Base-by-base conservation (phyloP, 345 rosid genomes). In the Brassica cretica region DNA sequence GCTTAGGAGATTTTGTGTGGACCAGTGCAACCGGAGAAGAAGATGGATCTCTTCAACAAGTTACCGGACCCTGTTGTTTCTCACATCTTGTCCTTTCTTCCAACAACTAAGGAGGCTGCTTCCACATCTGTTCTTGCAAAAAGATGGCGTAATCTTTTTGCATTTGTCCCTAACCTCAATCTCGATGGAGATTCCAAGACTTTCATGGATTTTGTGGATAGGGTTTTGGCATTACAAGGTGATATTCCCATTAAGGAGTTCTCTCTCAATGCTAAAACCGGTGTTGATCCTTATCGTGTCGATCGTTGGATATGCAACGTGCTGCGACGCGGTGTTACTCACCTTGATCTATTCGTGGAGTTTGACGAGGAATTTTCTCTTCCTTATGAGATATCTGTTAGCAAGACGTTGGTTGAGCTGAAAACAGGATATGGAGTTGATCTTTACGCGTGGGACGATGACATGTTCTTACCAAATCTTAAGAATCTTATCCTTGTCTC, bases 231-330 rank as follows among this genome's bases (percentile, higher is more conserved):
- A 3, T 1, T 76, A 18, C 80, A 69, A 30, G 55, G 69, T 61
- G 68, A 44, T 61, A 49, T 39, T 49, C 70, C 65, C 14, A 63
- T 76, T 0, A 70, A 76, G 58, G 16, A 7, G 8, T 70, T 70
- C 30, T 76, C 79, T 24, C 4, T 69, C 1, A 62, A 46, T 0
- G 69, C 49, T 69, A 76, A 67, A 76, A 32, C 63, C n/a, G 63
- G 70, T 15, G 69, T 69, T 61, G 74, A 62, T 30, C 53, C 62
- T 5, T 11, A 12, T 62, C 55, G 27, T 62, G 74, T 76, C 27
- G 74, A 76, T 49, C 29, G 19, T 44, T 76, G 80, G 80, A 76
- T 76, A 69, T 4, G 69, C 15, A 49, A 69, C 63, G 74, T 76
- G 39, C 2, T 76, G 25, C 51, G 2, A 46, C 79, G 74, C 8